Base-by-base conservation (phyloP, 768 basidiomycete genomes). In the Auricularia sp. region DNA sequence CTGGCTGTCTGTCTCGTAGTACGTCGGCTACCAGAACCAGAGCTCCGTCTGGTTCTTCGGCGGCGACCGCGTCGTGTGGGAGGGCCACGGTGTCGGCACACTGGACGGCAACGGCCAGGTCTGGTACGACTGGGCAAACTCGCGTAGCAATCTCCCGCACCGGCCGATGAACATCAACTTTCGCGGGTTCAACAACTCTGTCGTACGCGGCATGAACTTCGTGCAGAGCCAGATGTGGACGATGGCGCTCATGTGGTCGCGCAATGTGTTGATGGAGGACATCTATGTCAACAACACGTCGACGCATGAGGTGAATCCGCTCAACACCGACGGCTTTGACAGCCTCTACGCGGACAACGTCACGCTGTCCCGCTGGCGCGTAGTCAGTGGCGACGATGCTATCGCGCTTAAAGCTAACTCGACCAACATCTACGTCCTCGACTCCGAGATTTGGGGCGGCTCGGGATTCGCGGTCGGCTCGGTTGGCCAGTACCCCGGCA, bases 141-240 rank as follows among this genome's bases (percentile, higher is more conserved):
- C 76, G 42, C 71, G 72, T 18, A 74, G 74, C 29, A 78, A 78
- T 67, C 72, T 76, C 35, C 72, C 73, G 8, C 76, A 76, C 18
- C 71, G 76, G 29, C 77, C 78, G 18, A 76, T 77, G 68, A 72
- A 69, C 42, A 67, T 79, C 33, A 73, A 74, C 47, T 75, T 78
- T 61, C 69, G 71, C 16, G 73, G 77, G 36, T 74, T 76, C 4
- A 77, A 70, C 12, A 69, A 77, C 47, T 77, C 77, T 11, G 65
- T 70, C 3, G 74, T 77, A 62, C 67, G 70, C n/a, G 75, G 76
- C 29, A 67, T 77, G 47, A 73, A 75, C 61, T 75, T 79, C 60
- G 72, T 78, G 34, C 78, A 78, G 63, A 76, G 76, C 21, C 77
- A 77, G 64, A 77, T 77, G 66, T 79, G 78, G 78, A 77, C 78